Evolutionary conservation across 148 eudicot species (phyloP).

Genomic region (Tetragonia tetragonoides): DNA sequence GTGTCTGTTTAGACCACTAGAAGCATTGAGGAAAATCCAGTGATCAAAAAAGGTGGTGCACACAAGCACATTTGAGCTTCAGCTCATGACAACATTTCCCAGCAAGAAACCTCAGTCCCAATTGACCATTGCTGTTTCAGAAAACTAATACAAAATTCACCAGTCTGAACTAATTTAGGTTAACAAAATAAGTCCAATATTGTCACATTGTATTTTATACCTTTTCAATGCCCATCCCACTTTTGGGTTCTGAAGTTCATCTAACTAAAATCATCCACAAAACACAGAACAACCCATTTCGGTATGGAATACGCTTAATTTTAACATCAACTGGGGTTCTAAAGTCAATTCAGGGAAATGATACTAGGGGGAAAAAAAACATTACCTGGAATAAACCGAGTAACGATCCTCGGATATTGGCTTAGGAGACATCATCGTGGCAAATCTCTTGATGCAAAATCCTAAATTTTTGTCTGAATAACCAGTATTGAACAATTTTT

Average conservation of each 20-base stretch:
- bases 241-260: constrained; percentile 9
- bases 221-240: neutral
- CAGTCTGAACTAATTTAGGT: neutral
- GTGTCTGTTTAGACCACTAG: neutral
- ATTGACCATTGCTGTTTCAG: neutral
- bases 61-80: constrained; percentile 6
- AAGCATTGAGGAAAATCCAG: neutral
- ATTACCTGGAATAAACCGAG: constrained; percentile 32
- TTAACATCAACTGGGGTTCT: constrained; percentile 21
- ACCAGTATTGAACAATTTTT: neutral
- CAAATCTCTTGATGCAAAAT: neutral
- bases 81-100: constrained; percentile 4
- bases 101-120: neutral
- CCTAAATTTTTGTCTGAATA: neutral
- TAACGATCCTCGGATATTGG: constrained; percentile 31
- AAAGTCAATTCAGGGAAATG: constrained; percentile 11
- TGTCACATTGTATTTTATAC: neutral
- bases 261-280: constrained; percentile 3
- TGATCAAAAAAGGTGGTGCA: neutral
- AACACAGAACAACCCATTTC: no score
- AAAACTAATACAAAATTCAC: neutral
- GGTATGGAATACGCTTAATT: no score
- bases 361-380: neutral
- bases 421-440: constrained; percentile 40
- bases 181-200: neutral